phyloP scores from a whole-genome alignment of 352 stramenopile species.

The Globisporangium emineosum region DNA sequence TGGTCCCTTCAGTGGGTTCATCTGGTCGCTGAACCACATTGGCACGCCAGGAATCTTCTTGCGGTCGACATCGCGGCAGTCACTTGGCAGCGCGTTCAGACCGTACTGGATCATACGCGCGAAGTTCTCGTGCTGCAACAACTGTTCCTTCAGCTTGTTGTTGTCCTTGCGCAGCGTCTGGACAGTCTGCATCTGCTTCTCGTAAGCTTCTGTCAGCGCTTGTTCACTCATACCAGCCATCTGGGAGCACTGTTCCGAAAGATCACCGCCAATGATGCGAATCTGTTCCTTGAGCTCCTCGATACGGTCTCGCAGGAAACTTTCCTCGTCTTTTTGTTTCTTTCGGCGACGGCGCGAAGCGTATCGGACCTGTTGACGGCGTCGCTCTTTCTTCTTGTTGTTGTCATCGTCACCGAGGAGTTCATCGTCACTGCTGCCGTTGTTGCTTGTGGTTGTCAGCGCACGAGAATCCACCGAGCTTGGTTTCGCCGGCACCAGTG shows the following conservation, averaged over 20 bases:
- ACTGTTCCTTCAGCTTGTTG: constrained; percentile 80
- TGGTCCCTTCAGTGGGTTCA: constrained; percentile 71
- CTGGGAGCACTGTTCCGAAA: constrained; percentile 76
- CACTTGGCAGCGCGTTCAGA: constrained; percentile 69
- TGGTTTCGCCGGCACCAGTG: constrained; percentile 41
- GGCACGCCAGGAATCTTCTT: constrained; percentile 72
- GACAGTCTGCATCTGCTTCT: constrained; percentile 82
- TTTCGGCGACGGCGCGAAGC: constrained; percentile 74
- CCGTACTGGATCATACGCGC: constrained; percentile 83
- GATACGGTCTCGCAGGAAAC: constrained; percentile 74
- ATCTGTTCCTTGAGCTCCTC: constrained; percentile 85
- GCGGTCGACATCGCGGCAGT: constrained; percentile 72
- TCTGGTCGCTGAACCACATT: constrained; percentile 82
- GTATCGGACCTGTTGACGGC: constrained; percentile 74
- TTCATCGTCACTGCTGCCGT: constrained; percentile 63
- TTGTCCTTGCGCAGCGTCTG: constrained; percentile 81
- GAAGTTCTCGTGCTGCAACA: constrained; percentile 84
- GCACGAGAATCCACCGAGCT: constrained; percentile 35
- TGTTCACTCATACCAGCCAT: constrained; percentile 83
- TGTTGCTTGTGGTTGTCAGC: constrained; percentile 44
- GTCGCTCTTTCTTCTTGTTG: constrained; percentile 81
- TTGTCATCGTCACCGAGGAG: constrained; percentile 45
- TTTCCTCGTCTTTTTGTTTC: constrained; percentile 85
- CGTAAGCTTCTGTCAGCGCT: constrained; percentile 70
- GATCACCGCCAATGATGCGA: constrained; percentile 72